A percentile compares a stretch with the other conserved stretches of the same genome.
These are phyloP conservation scores for Mrakiaceae sp. DNA, from an alignment of 1,284 basidiomycete species.

Conservation along the genomic window DNA sequence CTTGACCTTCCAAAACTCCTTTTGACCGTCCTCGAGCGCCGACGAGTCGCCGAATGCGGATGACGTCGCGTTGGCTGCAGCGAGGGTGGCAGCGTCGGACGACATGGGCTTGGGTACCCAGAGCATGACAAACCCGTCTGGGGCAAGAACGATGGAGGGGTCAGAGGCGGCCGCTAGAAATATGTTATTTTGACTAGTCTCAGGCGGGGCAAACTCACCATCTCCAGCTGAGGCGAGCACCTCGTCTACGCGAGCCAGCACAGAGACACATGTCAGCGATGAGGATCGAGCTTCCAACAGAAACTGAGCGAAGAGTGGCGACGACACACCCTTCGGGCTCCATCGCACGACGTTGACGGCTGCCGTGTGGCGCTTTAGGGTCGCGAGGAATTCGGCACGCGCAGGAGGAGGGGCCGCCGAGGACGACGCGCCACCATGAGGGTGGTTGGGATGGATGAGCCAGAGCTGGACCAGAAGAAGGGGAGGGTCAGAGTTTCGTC, in stretches of 20 bases:
- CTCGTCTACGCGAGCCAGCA: slow-evolving; percentile 47
- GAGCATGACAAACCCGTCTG: slow-evolving; percentile 93
- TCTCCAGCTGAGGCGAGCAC: slow-evolving; percentile 87
- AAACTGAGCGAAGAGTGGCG: not conserved
- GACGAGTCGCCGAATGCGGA: slow-evolving; percentile 65
- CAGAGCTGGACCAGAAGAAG: slow-evolving; percentile 51
- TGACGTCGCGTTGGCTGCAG: slow-evolving; percentile 14
- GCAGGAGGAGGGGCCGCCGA: slow-evolving; percentile 52
- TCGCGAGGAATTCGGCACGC: slow-evolving; percentile 92
- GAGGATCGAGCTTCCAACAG: not conserved
- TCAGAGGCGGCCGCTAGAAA: not conserved
- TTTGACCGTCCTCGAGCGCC: slow-evolving; percentile 73
- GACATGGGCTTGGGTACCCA: slow-evolving; percentile 66
- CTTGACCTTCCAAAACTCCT: slow-evolving; percentile 89
- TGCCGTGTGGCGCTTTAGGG: slow-evolving; percentile 82
- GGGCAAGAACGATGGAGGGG: not conserved
- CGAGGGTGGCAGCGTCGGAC: slow-evolving; percentile 31
- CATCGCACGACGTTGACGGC: slow-evolving; percentile 95
- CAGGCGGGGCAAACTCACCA: slow-evolving; percentile 47
- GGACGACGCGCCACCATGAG: slow-evolving; percentile 40
- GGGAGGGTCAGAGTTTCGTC: not conserved
- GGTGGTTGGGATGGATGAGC: slow-evolving; percentile 85
- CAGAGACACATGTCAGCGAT: not conserved
- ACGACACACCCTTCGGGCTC: slow-evolving; percentile 73
- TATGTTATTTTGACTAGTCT: not conserved